Conservation (phyloP, 345 rosid genomes). For the Physaria fendleri region DNA sequence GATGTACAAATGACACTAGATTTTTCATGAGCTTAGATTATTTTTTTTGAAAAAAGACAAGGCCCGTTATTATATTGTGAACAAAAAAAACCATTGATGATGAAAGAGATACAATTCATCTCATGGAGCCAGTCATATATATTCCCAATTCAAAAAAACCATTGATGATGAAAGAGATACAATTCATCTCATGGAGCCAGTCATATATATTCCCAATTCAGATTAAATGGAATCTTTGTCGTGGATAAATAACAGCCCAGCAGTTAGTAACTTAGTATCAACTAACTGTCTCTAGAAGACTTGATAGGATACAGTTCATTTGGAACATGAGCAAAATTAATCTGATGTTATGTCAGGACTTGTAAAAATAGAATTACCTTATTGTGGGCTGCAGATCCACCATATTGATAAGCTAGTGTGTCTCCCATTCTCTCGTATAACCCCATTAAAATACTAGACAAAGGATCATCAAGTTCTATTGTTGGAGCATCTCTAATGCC, state of each 20-base stretch:
- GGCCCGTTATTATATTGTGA: background rate
- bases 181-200: no score
- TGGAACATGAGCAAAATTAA: background rate
- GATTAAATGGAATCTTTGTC: background rate
- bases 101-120: background rate
- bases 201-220: background rate
- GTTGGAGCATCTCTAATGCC: slow-evolving; percentile 47
- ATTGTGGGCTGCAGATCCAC: slow-evolving; percentile 92
- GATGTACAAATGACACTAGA: background rate
- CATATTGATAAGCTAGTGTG: slow-evolving; percentile 80
- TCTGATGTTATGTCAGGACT: background rate
- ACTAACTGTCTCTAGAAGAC: slow-evolving; percentile 1
- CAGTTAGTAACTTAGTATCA: background rate
- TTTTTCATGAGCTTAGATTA: background rate
- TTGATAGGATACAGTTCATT: background rate
- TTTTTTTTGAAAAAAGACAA: background rate
- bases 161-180: no score
- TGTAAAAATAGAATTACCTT: slow-evolving; percentile 41
- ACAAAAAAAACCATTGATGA: background rate
- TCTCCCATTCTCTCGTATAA: slow-evolving; percentile 88
- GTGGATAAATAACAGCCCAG: background rate
- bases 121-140: background rate
- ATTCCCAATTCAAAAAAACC: no score
- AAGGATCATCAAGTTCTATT: slow-evolving; percentile 64
- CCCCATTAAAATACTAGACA: slow-evolving; percentile 70